These are phyloP conservation scores for Boeremia exigua DNA, from an alignment of 2,329 filamentous ascomycete species.

Conservation along the genomic window DNA sequence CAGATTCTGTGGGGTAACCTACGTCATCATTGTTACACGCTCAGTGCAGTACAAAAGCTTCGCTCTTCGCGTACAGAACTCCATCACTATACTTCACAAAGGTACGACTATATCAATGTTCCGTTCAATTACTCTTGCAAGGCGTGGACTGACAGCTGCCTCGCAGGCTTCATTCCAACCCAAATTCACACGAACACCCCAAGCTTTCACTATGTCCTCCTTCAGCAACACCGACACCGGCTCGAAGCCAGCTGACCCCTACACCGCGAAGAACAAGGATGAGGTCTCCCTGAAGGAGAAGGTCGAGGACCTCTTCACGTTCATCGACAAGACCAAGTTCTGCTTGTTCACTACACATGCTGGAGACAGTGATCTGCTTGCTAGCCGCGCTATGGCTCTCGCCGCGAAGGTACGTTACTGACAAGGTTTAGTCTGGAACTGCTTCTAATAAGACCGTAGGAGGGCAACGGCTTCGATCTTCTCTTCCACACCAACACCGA, in stretches of 20 bases:
- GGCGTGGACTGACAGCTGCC: constrained; percentile 27
- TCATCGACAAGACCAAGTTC: constrained; percentile 77
- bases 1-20: constrained; percentile 1
- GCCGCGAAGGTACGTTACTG: constrained; percentile 69
- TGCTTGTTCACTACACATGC: constrained; percentile 87
- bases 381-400: constrained; percentile 85
- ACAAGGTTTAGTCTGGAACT: neutral
- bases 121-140: constrained; percentile 12
- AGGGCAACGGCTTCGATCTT: constrained; percentile 78
- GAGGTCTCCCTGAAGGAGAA: constrained; percentile 76
- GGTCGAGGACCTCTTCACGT: constrained; percentile 73
- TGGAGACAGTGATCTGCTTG: constrained; percentile 67
- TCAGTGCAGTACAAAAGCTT: constrained; percentile 8
- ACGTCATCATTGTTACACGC: constrained; percentile 4
- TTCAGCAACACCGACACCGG: constrained; percentile 51
- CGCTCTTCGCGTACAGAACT: neutral
- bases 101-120: constrained; percentile 21
- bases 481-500: constrained; percentile 93
- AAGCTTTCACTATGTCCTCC: constrained; percentile 37
- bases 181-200: constrained; percentile 13
- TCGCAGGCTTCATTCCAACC: constrained; percentile 22
- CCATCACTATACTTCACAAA: constrained; percentile 10
- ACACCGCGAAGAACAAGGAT: constrained; percentile 77
- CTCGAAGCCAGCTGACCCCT: constrained; percentile 69
- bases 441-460: constrained; percentile 56